Conservation (phyloP, 1,284 basidiomycete species). For the Stereum hirsutum region DNA sequence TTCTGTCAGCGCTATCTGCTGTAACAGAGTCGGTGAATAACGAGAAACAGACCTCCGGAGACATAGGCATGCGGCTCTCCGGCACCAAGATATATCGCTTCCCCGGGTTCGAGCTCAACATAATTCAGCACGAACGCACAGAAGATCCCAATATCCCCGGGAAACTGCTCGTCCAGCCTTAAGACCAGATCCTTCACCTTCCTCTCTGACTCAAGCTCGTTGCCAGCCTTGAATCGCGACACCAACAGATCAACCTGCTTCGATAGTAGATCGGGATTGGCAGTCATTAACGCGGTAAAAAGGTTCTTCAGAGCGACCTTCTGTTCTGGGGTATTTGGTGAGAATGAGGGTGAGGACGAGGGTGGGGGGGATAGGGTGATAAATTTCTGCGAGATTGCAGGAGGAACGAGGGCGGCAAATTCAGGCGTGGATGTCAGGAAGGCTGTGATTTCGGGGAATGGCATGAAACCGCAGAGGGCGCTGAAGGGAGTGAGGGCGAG, state of each 20-base stretch:
- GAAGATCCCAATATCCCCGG: conserved; percentile 89
- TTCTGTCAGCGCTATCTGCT: background rate
- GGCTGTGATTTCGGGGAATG: conserved; percentile 60
- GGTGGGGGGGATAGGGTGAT: conserved; percentile 30
- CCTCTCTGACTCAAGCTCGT: conserved; percentile 27
- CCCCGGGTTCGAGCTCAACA: conserved; percentile 69
- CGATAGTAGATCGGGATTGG: conserved; percentile 43
- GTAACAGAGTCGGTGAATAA: background rate
- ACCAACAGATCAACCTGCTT: conserved; percentile 53
- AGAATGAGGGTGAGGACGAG: conserved; percentile 16
- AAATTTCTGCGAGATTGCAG: conserved; percentile 39
- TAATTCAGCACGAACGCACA: conserved; percentile 92
- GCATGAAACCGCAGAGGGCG: conserved; percentile 89
- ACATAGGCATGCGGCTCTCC: conserved; percentile 98
- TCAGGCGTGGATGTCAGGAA: conserved; percentile 73
- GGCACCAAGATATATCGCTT: conserved; percentile 92
- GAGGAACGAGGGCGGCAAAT: conserved; percentile 65
- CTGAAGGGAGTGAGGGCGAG: conserved; percentile 88
- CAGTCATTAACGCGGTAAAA: conserved; percentile 82
- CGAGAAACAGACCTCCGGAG: conserved; percentile 58
- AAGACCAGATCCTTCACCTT: conserved; percentile 64
- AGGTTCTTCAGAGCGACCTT: conserved; percentile 62
- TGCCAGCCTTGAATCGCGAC: conserved; percentile 45
- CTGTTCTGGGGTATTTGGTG: conserved; percentile 36
- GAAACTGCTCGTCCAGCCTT: conserved; percentile 75